These are phyloP conservation scores for Gossypium arboreum DNA, from an alignment of 345 rosid genomes.

Conservation along the genomic window DNA sequence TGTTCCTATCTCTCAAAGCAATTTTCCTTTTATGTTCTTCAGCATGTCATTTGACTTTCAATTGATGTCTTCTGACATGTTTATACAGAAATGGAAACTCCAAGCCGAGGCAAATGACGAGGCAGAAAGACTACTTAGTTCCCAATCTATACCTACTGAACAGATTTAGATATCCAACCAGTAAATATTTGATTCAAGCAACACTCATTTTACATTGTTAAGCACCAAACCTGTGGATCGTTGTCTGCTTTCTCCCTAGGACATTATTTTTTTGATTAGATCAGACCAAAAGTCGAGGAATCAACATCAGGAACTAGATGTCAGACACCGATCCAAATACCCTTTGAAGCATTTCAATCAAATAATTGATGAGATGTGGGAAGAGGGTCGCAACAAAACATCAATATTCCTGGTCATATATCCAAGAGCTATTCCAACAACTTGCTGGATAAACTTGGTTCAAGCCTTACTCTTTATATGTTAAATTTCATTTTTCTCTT, in stretches of 20 bases:
- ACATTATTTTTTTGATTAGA: background rate
- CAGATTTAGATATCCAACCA: background rate
- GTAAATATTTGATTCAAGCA: conserved; percentile 1
- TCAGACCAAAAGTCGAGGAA: background rate
- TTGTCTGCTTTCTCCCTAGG: background rate
- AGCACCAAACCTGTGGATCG: background rate
- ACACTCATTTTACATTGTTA: background rate
- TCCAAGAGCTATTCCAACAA: background rate
- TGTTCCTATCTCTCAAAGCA: conserved; percentile 11
- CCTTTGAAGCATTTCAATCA: background rate
- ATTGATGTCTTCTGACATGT: background rate
- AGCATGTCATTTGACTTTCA: background rate
- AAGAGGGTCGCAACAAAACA: background rate
- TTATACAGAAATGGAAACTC: conserved; percentile 70
- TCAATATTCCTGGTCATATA: background rate
- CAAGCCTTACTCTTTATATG: background rate
- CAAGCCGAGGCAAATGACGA: conserved; percentile 97
- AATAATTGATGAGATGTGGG: background rate
- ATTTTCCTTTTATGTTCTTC: background rate
- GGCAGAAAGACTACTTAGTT: conserved; percentile 83
- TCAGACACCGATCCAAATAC: background rate
- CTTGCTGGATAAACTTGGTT: background rate
- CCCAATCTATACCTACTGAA: conserved; percentile 35
- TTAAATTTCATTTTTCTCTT: background rate
- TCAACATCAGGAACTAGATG: background rate